Conservation (phyloP, 1,284 basidiomycete genomes). For the Sporisorium iseilematis-ciliati region DNA sequence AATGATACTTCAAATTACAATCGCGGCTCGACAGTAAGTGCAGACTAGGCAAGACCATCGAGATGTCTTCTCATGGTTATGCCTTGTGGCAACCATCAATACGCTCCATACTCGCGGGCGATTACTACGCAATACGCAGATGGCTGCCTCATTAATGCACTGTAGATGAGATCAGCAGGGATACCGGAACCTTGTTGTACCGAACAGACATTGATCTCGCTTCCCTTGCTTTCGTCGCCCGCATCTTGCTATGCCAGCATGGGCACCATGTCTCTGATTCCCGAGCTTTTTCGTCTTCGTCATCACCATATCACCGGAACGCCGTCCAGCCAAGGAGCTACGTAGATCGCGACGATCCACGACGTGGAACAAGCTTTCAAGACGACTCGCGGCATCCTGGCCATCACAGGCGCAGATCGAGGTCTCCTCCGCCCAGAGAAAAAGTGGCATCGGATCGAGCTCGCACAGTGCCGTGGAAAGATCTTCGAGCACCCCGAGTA, state of each 20-base stretch:
- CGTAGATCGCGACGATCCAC: conserved; percentile 29
- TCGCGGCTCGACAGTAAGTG: conserved; percentile 38
- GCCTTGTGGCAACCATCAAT: conserved; percentile 11
- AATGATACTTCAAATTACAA: neutral
- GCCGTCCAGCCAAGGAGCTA: neutral
- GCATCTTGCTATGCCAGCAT: conserved; percentile 9
- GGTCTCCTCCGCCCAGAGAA: conserved; percentile 6
- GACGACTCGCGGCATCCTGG: neutral
- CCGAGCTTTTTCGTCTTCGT: neutral
- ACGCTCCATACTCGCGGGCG: neutral
- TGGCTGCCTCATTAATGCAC: neutral
- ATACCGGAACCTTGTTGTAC: neutral
- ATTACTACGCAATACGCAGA: neutral
- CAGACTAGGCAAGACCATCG: conserved; percentile 11
- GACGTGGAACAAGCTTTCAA: neutral
- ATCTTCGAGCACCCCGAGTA: conserved; percentile 10
- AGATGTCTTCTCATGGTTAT: conserved; percentile 1
- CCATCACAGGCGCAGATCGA: conserved; percentile 15
- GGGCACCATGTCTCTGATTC: conserved; percentile 4
- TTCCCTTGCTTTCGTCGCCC: conserved; percentile 6
- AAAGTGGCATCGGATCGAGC: neutral
- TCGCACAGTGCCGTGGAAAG: conserved; percentile 14
- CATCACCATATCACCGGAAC: neutral
- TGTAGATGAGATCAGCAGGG: neutral
- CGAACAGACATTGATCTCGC: conserved; percentile 26